phyloP scores from a whole-genome alignment of 192 early-diverging fungal species.

The Backusella morwellensis region DNA sequence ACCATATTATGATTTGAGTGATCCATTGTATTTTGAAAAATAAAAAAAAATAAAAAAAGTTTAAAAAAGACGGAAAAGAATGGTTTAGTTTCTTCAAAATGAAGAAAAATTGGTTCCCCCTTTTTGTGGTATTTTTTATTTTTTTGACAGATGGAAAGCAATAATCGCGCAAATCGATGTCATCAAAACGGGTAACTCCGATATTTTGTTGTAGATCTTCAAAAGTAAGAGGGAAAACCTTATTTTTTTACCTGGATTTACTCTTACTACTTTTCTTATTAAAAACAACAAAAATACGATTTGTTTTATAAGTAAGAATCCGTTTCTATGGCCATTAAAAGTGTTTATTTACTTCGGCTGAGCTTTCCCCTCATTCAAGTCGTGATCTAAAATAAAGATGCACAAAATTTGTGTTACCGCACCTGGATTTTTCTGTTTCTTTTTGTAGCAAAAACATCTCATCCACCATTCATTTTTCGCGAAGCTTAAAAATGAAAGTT shows the following conservation, averaged over 20 bases:
- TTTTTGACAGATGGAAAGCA: slow-evolving; percentile 15
- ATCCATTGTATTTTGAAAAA: slow-evolving; percentile 3
- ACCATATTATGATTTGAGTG: slow-evolving; percentile 7
- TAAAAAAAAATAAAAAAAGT: not conserved
- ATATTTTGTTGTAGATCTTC: not conserved
- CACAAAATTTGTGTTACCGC: not conserved
- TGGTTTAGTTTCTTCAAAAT: not conserved
- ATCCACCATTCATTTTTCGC: not conserved
- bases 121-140: not conserved
- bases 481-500: not conserved
- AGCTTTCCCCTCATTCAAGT: not conserved
- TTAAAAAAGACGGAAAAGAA: not conserved
- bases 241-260: not conserved
- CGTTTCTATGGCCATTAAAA: not conserved
- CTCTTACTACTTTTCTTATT: not conserved
- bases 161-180: slow-evolving; percentile 15
- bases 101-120: not conserved
- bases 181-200: not conserved
- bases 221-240: not conserved
- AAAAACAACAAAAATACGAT: not conserved
- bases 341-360: not conserved
- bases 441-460: not conserved
- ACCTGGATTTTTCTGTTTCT: not conserved
- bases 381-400: not conserved
- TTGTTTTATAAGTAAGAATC: not conserved